Evolutionary conservation across 371 early-diverging fungal species (phyloP), one percentile per base, ranked within the genome.

Genomic region (Conidiobolus incongruus): DNA sequence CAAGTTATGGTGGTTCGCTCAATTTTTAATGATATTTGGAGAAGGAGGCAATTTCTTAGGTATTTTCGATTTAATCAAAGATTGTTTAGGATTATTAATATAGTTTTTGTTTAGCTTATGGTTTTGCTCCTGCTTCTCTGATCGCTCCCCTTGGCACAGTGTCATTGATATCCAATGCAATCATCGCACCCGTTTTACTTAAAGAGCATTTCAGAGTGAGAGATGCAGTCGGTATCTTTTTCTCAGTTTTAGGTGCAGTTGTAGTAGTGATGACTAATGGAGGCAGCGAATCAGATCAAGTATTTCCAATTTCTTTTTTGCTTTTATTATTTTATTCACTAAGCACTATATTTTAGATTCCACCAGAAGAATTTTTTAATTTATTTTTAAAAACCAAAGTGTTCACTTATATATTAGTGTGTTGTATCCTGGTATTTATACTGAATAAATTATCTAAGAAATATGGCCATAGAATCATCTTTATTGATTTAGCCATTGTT

Each of bases 61-160:
- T 58, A 48, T 39, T 13, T 28, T 40, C 6, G 52, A 36, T 32
- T n/a, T 19, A 6, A 17, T 17, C 13, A 31, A 4, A 16, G 11
- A 12, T 32, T 34, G 4, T 16, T 34, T 23, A 24, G 13, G 12
- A 33, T 33, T 10, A 19, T 28, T 40, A 41, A 40, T 35, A 24
- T 29, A 30, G 21, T 1, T 52, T 30, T 15, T 29, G 8, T 26
- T 38, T 60, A 60, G 81, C 81, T 1, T 81, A 81, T 50, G 81
- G 79, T 3, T 81, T 75, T 53, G 81, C 81, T 4, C 76, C 76
- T 21, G 77, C 81, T n/a, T 77, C 79, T 0, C 65, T 76, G 0
- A 68, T 81, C 42, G 79, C 82, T n/a, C 82, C 82, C 0, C 48
- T 81, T 17, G 82, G 81, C 21, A 81, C 82, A 0, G 75, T 80